A percentile compares a stretch with the other conserved stretches of the same genome.
Evolutionary conservation across 805 yeast genomes (phyloP).

Genomic region (Hanseniaspora thailandica): DNA sequence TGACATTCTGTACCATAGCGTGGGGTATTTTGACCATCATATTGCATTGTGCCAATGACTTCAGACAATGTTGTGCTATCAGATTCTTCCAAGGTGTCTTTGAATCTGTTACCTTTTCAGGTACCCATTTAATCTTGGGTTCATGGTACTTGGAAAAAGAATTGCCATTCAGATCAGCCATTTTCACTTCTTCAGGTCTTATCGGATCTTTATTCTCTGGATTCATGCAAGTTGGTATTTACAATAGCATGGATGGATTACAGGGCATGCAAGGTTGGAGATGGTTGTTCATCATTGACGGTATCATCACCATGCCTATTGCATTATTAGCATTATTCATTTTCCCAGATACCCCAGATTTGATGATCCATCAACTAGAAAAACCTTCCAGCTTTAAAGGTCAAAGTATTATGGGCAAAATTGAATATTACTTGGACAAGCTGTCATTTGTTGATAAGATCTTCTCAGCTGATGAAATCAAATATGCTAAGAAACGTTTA

Average conservation of each 20-base stretch:
- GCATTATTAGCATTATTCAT: slow-evolving; percentile 44
- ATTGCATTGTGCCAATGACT: slow-evolving; percentile 37
- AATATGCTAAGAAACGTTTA: slow-evolving; percentile 35
- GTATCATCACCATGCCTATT: slow-evolving; percentile 46
- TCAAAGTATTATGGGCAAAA: not conserved
- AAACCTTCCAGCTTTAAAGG: not conserved
- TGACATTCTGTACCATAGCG: slow-evolving; percentile 40
- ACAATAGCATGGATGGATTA: slow-evolving; percentile 34
- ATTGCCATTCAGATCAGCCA: slow-evolving; percentile 40
- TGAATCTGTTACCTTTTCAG: slow-evolving; percentile 47
- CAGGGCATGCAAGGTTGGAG: slow-evolving; percentile 52
- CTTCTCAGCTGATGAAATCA: slow-evolving; percentile 33
- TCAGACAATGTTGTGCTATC: slow-evolving; percentile 41
- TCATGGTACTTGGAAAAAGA: slow-evolving; percentile 42
- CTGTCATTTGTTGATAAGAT: slow-evolving; percentile 27
- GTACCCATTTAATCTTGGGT: slow-evolving; percentile 44
- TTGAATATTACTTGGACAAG: slow-evolving; percentile 16
- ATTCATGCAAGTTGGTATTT: slow-evolving; percentile 47
- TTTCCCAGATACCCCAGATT: slow-evolving; percentile 51
- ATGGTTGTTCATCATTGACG: slow-evolving; percentile 58
- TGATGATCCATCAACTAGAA: slow-evolving; percentile 29
- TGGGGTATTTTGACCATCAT: slow-evolving; percentile 50
- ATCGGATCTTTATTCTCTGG: slow-evolving; percentile 46
- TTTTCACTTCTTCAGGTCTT: slow-evolving; percentile 44
- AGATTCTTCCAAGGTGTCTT: slow-evolving; percentile 52